Conservation (phyloP, 1,284 basidiomycete genomes). For the Leccinum ponderosum region DNA sequence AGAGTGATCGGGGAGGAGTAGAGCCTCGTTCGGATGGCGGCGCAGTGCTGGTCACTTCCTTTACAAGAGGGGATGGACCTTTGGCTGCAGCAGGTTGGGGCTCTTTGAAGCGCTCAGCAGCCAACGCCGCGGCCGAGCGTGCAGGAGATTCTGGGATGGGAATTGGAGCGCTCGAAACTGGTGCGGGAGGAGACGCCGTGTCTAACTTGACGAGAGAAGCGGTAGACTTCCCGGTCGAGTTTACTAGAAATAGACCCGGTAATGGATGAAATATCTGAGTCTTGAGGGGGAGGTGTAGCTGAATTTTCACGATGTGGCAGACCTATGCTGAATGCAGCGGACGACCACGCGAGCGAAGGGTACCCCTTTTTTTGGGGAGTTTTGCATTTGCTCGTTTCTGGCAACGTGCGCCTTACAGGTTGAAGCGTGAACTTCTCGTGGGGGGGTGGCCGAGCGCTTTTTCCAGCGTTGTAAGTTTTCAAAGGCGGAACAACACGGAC, state of each 20-base stretch:
- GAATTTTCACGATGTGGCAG: slow-evolving; percentile 28
- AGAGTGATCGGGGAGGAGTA: slow-evolving; percentile 20
- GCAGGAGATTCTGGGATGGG: slow-evolving; percentile 58
- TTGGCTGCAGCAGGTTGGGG: slow-evolving; percentile 23
- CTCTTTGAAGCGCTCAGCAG: too few species aligned
- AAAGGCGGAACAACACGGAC: too few species aligned
- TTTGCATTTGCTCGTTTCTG: too few species aligned
- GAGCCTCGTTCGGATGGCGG: slow-evolving; percentile 12
- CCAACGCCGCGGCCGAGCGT: slow-evolving; percentile 44
- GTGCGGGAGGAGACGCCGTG: slow-evolving; percentile 18
- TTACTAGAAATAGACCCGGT: slow-evolving; percentile 28
- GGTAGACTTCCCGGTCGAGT: slow-evolving; percentile 30
- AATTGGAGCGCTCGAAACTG: slow-evolving; percentile 37
- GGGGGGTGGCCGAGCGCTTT: too few species aligned
- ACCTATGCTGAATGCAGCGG: slow-evolving; percentile 32
- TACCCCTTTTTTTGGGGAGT: slow-evolving; percentile 33
- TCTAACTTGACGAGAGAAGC: slow-evolving; percentile 31
- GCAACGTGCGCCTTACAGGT: too few species aligned
- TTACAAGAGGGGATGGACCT: slow-evolving; percentile 31
- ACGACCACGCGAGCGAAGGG: slow-evolving; percentile 34
- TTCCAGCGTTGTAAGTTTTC: too few species aligned
- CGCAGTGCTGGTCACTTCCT: slow-evolving; percentile 19
- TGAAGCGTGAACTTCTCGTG: too few species aligned
- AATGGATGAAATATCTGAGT: slow-evolving; percentile 31
- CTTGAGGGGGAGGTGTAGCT: slow-evolving; percentile 30